Conservation (phyloP, 352 stramenopile species). For the Pythium diclinum region DNA sequence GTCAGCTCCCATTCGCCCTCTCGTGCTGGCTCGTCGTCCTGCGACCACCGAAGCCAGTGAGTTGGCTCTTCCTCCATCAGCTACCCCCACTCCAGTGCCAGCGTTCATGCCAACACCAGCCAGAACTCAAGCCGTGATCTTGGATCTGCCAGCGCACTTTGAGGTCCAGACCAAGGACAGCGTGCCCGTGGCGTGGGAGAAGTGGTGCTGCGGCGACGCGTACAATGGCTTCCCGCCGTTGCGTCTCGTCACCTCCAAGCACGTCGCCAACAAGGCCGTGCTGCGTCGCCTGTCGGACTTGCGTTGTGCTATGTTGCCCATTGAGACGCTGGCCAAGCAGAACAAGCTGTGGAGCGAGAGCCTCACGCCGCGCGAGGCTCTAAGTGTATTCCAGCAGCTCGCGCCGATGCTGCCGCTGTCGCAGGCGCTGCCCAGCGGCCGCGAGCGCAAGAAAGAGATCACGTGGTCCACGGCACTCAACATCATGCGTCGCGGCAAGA, state of each 20-base stretch:
- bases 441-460: constrained; percentile 27
- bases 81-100: not conserved
- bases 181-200: constrained; percentile 21
- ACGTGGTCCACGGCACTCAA: constrained; percentile 27
- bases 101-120: not conserved
- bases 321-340: constrained; percentile 18
- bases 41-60: not conserved
- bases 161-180: constrained; percentile 26
- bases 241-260: constrained; percentile 12
- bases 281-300: constrained; percentile 22
- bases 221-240: constrained; percentile 9
- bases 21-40: not conserved
- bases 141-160: constrained; percentile 11
- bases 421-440: not conserved
- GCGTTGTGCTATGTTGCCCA: constrained; percentile 23
- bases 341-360: constrained; percentile 13
- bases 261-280: constrained; percentile 12
- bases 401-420: constrained; percentile 8
- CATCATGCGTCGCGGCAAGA: constrained; percentile 19
- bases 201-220: constrained; percentile 27
- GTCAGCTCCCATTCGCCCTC: not conserved
- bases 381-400: constrained; percentile 3
- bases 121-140: not conserved
- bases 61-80: not conserved
- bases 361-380: constrained; percentile 10